These are phyloP conservation scores for Calonectria fujianensis DNA, from an alignment of 2,329 filamentous ascomycete genomes.

Conservation along the genomic window DNA sequence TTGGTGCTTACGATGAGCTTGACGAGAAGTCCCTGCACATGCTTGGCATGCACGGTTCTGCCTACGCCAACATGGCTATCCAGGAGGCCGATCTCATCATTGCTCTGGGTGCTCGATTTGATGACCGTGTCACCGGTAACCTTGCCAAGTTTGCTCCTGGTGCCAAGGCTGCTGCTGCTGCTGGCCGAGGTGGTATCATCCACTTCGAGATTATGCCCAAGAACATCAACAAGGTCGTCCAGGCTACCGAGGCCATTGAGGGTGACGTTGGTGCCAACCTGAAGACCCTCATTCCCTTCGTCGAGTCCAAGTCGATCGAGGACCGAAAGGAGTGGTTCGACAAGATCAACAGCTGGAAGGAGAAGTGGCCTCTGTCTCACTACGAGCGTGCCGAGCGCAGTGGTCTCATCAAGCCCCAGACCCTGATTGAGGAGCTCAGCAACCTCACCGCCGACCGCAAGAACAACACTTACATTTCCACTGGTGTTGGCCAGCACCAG, in stretches of 20 bases:
- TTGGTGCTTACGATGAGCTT: constrained; percentile 94
- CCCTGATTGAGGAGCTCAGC: constrained; percentile 92
- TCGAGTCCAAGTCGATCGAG: constrained; percentile 76
- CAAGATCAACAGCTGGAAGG: constrained; percentile 94
- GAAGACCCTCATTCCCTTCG: constrained; percentile 81
- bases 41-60: constrained; percentile 98
- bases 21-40: constrained; percentile 97
- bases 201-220: constrained; percentile 99
- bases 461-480: constrained; percentile 89
- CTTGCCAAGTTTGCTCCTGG: constrained; percentile 91
- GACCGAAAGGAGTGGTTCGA: constrained; percentile 90
- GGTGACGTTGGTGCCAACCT: constrained; percentile 92
- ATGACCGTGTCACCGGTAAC: constrained; percentile 92
- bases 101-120: constrained; percentile 93
- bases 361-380: constrained; percentile 87
- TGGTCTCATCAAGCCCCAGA: constrained; percentile 94
- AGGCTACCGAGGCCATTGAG: constrained; percentile 96
- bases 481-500: constrained; percentile 97
- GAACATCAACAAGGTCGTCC: constrained; percentile 99
- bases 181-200: constrained; percentile 93
- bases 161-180: constrained; percentile 88
- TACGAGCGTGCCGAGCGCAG: constrained; percentile 87
- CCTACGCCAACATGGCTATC: constrained; percentile 98
- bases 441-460: constrained; percentile 88
- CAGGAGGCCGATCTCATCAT: constrained; percentile 98